Conservation (phyloP, 495 filamentous ascomycete genomes). For the Trichodelitschia bisporula region DNA sequence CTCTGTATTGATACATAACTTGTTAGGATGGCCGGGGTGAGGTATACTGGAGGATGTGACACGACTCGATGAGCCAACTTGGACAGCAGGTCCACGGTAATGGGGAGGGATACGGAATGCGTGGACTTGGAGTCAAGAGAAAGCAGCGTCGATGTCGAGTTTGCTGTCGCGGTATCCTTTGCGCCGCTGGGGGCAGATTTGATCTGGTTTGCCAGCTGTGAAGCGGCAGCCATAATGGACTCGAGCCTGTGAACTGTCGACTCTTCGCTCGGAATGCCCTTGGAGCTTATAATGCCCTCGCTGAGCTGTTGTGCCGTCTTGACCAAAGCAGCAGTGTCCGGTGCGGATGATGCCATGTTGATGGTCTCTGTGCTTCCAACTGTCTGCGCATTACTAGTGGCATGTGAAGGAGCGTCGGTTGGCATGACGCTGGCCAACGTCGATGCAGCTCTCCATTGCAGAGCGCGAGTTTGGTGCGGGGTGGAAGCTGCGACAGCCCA, state of each 20-base stretch:
- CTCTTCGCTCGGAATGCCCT: neutral
- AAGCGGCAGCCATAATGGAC: neutral
- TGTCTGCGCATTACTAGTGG: too few species aligned
- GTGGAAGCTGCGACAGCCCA: too few species aligned
- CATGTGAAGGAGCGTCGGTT: too few species aligned
- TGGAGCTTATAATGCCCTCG: neutral
- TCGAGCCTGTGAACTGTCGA: neutral
- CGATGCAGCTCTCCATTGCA: too few species aligned
- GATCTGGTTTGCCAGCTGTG: neutral
- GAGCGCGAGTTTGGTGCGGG: too few species aligned
- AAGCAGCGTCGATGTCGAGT: constrained; percentile 14
- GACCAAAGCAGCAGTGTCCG: too few species aligned
- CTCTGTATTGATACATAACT: constrained; percentile 48
- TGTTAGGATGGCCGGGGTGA: constrained; percentile 43
- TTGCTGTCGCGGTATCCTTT: constrained; percentile 4
- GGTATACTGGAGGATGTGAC: constrained; percentile 53
- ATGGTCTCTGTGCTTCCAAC: too few species aligned
- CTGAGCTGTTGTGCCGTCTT: neutral
- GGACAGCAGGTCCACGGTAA: constrained; percentile 22
- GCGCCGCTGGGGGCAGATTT: too few species aligned
- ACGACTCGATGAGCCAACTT: constrained; percentile 36
- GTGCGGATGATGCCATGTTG: too few species aligned
- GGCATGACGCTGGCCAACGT: too few species aligned
- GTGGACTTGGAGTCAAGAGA: constrained; percentile 10
- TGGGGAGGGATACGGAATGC: constrained; percentile 4